Base-by-base conservation (phyloP, 176 grass and related monocot species). In the Juncus inflexus region DNA sequence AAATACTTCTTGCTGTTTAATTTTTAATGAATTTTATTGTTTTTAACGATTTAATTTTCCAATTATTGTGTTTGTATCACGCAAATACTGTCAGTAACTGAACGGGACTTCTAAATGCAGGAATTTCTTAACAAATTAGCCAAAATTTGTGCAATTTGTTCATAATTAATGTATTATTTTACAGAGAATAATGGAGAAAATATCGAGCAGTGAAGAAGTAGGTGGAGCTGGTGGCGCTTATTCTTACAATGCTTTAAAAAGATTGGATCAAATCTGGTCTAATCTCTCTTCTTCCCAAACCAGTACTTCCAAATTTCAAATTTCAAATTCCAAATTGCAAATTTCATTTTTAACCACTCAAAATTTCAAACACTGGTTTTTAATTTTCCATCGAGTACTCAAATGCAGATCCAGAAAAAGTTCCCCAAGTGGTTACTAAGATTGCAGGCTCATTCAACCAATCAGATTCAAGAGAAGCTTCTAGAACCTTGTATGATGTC, bases 191-290 rank as follows among this genome's bases (percentile, higher is more conserved):
- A 91, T 91, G 94, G 94, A 99, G 14, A 84, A 75, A 60, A 83
- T 99, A 67, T 89, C 85, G 8, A 36, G 63, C 5, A 81, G 62
- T 13, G 75, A 89, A 41, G 88, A 84, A 65, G 85, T 99, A 12
- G 94, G 94, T 7, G 88, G 94, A 9, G 94, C 94, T 75, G 88
- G 94, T 41, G 94, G 94, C 43, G 88, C 80, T 37, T 84, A 86
- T 70, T 99, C 88, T 4, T 99, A 89, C 38, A 76, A 63, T 55
- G 94, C 94, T 53, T 61, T 99, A 73, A 89, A 92, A 73, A 89
- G 85, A 86, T 42, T 92, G 80, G 88, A 99, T 82, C 67, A 86
- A 53, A 13, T 89, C 57, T 92, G 85, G 85, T 77, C 94, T 63
- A 80, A 65, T 57, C 63, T 92, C 6, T 83, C 77, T 72, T 52